Base-by-base conservation (phyloP, 805 yeast genomes). In the Kuraishia hungarica region DNA sequence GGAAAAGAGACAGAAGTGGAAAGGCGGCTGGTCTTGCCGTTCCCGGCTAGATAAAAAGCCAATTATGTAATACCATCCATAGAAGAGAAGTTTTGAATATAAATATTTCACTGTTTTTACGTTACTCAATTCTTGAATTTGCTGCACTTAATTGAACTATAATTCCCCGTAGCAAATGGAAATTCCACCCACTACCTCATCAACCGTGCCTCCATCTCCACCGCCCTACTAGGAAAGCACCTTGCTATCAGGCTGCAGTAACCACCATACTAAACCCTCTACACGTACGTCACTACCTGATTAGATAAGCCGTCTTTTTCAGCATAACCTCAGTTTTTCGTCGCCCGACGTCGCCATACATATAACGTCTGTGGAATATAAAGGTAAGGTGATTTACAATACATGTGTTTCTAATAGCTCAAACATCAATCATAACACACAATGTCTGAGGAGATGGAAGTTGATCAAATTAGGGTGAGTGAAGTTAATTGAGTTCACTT, bases 1-100 rank as follows among this genome's bases (percentile, higher is more conserved):
- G 92, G 89, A 51, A 94, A 93, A 67, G 97, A 93, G 66, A 94
- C 97, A 0, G 96, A 91, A 63, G 97, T 94, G 3, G 89, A 84
- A 54, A 77, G 97, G 61, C 73, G 91, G 54, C 76, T 88, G 55
- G 99, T 94, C 2, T 74, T 94, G 51, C 92, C 94, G 10, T 84
- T 75, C 60, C 93, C 93, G 4, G 59, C 50, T 10, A 52, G 26
- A 35, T 43, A n/a, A 11, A 26, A n/a, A 43, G n/a, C 8, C 39
- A 22, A 11, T 22, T 21, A 19, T 21, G 39, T 47, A 35, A 6
- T 39, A 48, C 15, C 29, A 26, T 26, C 5, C 10, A 26, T 26
- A 26, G 22, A 23, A 46, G 19, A 51, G 5, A 35, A 3, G 11
- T 35, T 35, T 35, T 4, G 35, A 7, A 10, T 10, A 35, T 35